phyloP scores from a whole-genome alignment of 805 yeast genomes.

The Metschnikowia proteae region DNA sequence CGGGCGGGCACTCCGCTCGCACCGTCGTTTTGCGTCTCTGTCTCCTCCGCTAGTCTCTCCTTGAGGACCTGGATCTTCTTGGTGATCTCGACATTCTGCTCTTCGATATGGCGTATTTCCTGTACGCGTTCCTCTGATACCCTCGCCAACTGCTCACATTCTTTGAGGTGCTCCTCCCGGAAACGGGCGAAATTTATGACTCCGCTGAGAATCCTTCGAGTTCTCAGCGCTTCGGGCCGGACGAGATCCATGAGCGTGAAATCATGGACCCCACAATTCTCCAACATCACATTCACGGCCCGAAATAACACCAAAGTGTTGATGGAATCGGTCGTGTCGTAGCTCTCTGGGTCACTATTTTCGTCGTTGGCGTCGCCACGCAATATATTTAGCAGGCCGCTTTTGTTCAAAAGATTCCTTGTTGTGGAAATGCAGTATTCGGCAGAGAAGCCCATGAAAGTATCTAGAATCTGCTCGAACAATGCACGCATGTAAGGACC shows the following conservation, averaged over 20 bases:
- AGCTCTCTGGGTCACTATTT: slow-evolving; percentile 18
- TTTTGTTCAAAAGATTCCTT: slow-evolving; percentile 17
- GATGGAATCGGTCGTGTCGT: slow-evolving; percentile 30
- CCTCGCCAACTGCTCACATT: slow-evolving; percentile 59
- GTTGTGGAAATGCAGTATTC: slow-evolving; percentile 22
- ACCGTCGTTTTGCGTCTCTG: slow-evolving; percentile 33
- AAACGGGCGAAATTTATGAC: slow-evolving; percentile 82
- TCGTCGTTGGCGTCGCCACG: slow-evolving; percentile 5
- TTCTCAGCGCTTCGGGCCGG: slow-evolving; percentile 70
- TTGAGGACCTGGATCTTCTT: slow-evolving; percentile 9
- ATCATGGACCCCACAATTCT: slow-evolving; percentile 73
- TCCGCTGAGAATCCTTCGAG: slow-evolving; percentile 68
- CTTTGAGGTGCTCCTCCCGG: slow-evolving; percentile 70
- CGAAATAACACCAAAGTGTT: slow-evolving; percentile 53
- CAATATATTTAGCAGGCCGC: slow-evolving; percentile 1
- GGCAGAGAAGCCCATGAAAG: slow-evolving; percentile 51
- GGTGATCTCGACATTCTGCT: slow-evolving; percentile 17
- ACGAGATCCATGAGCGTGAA: slow-evolving; percentile 69
- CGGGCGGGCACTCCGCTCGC: slow-evolving; percentile 18
- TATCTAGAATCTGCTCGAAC: slow-evolving; percentile 58
- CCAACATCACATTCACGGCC: slow-evolving; percentile 58
- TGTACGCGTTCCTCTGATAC: slow-evolving; percentile 50
- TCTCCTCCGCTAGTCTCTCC: slow-evolving; percentile 30
- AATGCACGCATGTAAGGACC: slow-evolving; percentile 50
- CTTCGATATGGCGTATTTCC: slow-evolving; percentile 29